A percentile compares a stretch with the other conserved stretches of the same genome.
These are phyloP conservation scores for Trichoderma hamatum DNA, from an alignment of 2,329 filamentous ascomycete genomes.

Conservation along the genomic window DNA sequence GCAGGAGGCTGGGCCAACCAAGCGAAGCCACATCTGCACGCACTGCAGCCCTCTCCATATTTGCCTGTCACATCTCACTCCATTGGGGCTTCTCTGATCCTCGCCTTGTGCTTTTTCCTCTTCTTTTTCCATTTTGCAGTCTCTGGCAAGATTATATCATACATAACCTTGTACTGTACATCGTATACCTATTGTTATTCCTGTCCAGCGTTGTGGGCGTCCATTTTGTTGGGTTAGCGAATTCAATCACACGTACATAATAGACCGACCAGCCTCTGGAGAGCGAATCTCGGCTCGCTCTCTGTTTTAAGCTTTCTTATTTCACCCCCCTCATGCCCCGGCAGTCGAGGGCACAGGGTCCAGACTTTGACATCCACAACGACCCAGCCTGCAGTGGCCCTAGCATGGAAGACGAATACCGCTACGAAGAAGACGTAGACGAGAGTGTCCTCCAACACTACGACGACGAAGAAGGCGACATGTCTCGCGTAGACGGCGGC, in stretches of 20 bases:
- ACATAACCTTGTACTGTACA: not conserved
- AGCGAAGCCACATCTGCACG: slow-evolving; percentile 34
- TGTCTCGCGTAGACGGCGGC: slow-evolving; percentile 32
- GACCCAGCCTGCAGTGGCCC: slow-evolving; percentile 49
- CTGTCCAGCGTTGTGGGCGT: not conserved
- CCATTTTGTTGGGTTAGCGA: slow-evolving; percentile 9
- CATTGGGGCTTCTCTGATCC: slow-evolving; percentile 8
- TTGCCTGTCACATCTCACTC: slow-evolving; percentile 21
- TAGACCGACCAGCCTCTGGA: not conserved
- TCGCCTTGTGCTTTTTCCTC: not conserved
- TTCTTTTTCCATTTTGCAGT: not conserved
- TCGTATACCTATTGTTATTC: not conserved
- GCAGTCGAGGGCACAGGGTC: slow-evolving; percentile 33
- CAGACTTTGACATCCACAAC: slow-evolving; percentile 54
- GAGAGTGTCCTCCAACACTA: not conserved
- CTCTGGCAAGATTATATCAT: not conserved
- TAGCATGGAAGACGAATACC: slow-evolving; percentile 27
- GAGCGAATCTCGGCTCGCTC: not conserved
- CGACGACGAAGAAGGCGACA: slow-evolving; percentile 12
- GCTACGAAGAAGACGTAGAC: slow-evolving; percentile 14
- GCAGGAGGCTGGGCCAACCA: slow-evolving; percentile 38
- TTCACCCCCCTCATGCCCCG: slow-evolving; percentile 20
- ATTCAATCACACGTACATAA: not conserved
- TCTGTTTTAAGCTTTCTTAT: not conserved
- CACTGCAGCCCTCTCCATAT: slow-evolving; percentile 8